Evolutionary conservation across 495 filamentous ascomycete genomes (phyloP), one percentile per base, ranked within the genome.

Genomic region (Aspergillus steynii): DNA sequence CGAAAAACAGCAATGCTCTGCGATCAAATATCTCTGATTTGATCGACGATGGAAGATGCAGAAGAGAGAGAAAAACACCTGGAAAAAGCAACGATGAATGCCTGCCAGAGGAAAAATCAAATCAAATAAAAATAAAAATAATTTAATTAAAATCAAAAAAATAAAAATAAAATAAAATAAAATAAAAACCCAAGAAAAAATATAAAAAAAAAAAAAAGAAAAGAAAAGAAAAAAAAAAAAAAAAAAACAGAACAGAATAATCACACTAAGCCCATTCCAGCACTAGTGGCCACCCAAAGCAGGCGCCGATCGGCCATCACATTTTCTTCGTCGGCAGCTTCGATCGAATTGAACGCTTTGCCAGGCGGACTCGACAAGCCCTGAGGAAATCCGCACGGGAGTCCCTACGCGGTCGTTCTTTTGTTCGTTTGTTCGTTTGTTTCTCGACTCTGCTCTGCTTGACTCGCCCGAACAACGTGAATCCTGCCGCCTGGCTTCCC

Each of bases 271-370:
- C 37, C 37, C 37, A 3, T 10, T 42, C 4, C 0, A 12, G 37
- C 55, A 31, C 26, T 45, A 59, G 56, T 57, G 53, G 29, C 58
- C 27, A 29, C 50, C 57, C 61, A 10, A 60, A 66, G 63, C 51
- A n/a, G 64, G 55, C 32, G 53, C 63, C 55, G 64, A 66, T 66
- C 64, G 60, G 61, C 64, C 64, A 66, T 63, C 61, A 63, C 64
- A 63, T 53, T 47, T 20, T 46, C 45, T 14, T 34, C 29, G 20
- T 53, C 3, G 14, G 20, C 20, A 14, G 20, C 28, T 53, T 53
- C 14, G 25, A 14, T 29, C n/a, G 51, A 14, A 53, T 31, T 20
- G 20, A 20, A 20, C 20, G 20, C 20, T 53, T 12, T 53, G 26
- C 20, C 51, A 49, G 46, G 20, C 29, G 27, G 6, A 4, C 51